phyloP scores from a whole-genome alignment of 1,284 basidiomycete species.

The Microbotryum silenes-acaulis region DNA sequence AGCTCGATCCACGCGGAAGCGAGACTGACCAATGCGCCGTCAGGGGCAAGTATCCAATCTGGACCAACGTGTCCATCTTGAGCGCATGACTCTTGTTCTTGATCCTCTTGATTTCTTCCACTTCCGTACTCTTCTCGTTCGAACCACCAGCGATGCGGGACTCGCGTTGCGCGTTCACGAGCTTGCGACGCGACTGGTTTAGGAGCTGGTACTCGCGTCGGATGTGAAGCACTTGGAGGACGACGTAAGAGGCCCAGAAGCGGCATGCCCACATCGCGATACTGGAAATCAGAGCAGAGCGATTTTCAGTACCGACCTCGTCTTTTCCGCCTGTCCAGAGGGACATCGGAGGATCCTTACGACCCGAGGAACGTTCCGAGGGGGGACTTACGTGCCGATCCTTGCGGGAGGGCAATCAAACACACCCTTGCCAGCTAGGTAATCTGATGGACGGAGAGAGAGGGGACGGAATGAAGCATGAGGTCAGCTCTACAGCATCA shows the following conservation, averaged over 20 bases:
- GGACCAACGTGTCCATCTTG: constrained; percentile 64
- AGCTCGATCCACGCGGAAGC: too few species aligned
- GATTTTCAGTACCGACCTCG: too few species aligned
- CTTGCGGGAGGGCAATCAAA: constrained; percentile 40
- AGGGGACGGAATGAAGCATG: too few species aligned
- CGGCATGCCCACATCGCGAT: constrained; percentile 62
- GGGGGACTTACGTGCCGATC: neutral
- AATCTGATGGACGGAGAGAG: constrained; percentile 39
- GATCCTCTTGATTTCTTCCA: constrained; percentile 52
- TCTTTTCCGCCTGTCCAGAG: too few species aligned
- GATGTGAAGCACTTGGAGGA: constrained; percentile 44
- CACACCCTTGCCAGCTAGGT: constrained; percentile 57
- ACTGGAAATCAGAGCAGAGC: neutral
- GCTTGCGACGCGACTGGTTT: constrained; percentile 11
- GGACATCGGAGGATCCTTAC: constrained; percentile 35
- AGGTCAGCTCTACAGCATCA: too few species aligned
- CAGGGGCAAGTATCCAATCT: constrained; percentile 66
- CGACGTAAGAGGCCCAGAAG: constrained; percentile 65
- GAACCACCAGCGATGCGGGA: constrained; percentile 33
- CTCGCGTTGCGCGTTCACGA: constrained; percentile 32
- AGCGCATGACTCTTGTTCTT: constrained; percentile 58
- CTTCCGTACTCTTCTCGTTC: constrained; percentile 34
- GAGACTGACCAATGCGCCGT: constrained; percentile 68
- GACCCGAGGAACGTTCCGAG: neutral
- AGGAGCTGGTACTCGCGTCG: constrained; percentile 40